Conservation (phyloP, 495 filamentous ascomycete species). For the Penicillium manginii region DNA sequence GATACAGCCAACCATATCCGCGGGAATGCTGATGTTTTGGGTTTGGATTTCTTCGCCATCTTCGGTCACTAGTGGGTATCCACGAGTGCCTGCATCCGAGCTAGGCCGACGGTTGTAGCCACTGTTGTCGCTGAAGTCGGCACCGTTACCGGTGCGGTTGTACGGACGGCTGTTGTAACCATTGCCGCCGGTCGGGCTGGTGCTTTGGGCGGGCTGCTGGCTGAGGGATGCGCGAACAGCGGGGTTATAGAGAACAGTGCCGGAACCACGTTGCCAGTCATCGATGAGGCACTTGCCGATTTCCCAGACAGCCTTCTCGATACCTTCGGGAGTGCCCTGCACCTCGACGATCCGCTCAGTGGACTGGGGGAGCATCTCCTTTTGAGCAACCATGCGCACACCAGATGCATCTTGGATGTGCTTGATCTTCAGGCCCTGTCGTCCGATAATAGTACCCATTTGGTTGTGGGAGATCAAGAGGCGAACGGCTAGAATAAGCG, state of each 20-base stretch:
- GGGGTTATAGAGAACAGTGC: slow-evolving; percentile 96
- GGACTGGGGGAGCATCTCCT: slow-evolving; percentile 98
- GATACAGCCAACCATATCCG: slow-evolving; percentile 99
- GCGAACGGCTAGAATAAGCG: slow-evolving; percentile 71
- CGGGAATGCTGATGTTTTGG: slow-evolving; percentile 98
- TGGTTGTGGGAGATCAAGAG: slow-evolving; percentile 99
- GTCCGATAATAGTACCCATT: slow-evolving; percentile 99
- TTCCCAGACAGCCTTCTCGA: slow-evolving; percentile 96
- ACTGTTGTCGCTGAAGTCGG: slow-evolving; percentile 90
- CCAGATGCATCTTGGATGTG: slow-evolving; percentile 97
- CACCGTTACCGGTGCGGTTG: slow-evolving; percentile 93
- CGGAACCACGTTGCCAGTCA: slow-evolving; percentile 94
- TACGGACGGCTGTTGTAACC: slow-evolving; percentile 70
- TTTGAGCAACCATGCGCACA: slow-evolving; percentile 98
- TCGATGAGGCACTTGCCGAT: slow-evolving; percentile 98
- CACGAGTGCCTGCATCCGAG: slow-evolving; percentile 71
- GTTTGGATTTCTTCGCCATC: slow-evolving; percentile 98
- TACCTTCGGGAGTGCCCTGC: slow-evolving; percentile 87
- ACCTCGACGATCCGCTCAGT: slow-evolving; percentile 99
- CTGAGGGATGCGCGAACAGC: slow-evolving; percentile 78
- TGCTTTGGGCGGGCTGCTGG: slow-evolving; percentile 41
- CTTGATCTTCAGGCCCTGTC: slow-evolving; percentile 97
- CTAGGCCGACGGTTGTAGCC: slow-evolving; percentile 76
- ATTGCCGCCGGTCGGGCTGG: slow-evolving; percentile 44
- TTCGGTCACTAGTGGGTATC: slow-evolving; percentile 83